These are phyloP conservation scores for Westerdykella aurantiaca DNA, from an alignment of 2,329 filamentous ascomycete genomes.

Conservation along the genomic window DNA sequence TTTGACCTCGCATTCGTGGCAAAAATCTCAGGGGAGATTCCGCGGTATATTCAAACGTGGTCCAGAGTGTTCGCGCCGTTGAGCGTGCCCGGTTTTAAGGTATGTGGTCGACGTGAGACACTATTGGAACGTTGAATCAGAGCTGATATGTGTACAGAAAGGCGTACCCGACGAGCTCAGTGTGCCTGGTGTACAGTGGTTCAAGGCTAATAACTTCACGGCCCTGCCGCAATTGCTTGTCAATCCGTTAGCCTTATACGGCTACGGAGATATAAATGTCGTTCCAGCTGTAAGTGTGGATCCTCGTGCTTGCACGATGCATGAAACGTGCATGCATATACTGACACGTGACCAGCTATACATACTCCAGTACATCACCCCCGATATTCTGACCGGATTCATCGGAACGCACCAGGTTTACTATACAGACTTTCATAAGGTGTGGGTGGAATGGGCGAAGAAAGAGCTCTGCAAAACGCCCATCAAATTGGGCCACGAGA, in stretches of 20 bases:
- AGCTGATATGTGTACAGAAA: slow-evolving; percentile 25
- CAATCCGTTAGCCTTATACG: slow-evolving; percentile 34
- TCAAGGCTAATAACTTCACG: slow-evolving; percentile 33
- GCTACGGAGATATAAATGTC: slow-evolving; percentile 35
- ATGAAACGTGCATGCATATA: slow-evolving; percentile 11
- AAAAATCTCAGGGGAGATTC: slow-evolving; percentile 26
- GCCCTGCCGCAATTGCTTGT: slow-evolving; percentile 31
- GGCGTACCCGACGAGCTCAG: slow-evolving; percentile 33
- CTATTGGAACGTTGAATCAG: slow-evolving; percentile 5
- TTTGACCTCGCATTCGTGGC: slow-evolving; percentile 20
- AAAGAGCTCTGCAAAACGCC: slow-evolving; percentile 27
- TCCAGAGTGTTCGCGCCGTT: slow-evolving; percentile 27
- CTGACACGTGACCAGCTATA: slow-evolving; percentile 34
- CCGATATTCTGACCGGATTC: slow-evolving; percentile 35
- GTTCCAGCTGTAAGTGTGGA: slow-evolving; percentile 34
- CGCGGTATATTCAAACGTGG: slow-evolving; percentile 31
- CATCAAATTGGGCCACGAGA: slow-evolving; percentile 29
- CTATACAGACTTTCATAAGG: slow-evolving; percentile 36
- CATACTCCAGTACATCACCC: slow-evolving; percentile 36
- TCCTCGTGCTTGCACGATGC: neutral
- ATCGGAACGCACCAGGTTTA: slow-evolving; percentile 33
- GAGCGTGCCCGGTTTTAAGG: slow-evolving; percentile 33
- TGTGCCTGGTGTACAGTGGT: slow-evolving; percentile 32
- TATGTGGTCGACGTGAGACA: slow-evolving; percentile 8
- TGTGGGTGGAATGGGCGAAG: slow-evolving; percentile 29